These are phyloP conservation scores for Solanum hybrid DNA, from an alignment of 305 asterid species.

Conservation along the genomic window DNA sequence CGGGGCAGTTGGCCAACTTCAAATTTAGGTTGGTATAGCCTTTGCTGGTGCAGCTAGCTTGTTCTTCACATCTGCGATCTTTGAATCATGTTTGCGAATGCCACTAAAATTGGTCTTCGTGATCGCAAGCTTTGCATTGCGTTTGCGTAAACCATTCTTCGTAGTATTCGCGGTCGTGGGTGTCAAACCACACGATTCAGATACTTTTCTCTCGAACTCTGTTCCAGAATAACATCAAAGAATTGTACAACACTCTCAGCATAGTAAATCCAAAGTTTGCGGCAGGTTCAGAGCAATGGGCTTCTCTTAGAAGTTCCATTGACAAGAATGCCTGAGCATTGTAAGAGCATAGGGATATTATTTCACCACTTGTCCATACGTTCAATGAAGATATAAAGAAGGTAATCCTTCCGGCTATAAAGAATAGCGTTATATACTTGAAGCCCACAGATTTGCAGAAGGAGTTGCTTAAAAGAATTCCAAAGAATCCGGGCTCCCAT, in stretches of 20 bases:
- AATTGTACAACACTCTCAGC: not conserved
- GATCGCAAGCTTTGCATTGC: no score
- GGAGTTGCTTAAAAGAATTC: not conserved
- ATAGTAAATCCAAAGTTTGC: not conserved
- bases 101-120: no score
- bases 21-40: no score
- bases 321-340: not conserved
- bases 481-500: not conserved
- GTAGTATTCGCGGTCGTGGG: no score
- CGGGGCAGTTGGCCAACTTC: no score
- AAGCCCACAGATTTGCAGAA: not conserved
- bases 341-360: not conserved
- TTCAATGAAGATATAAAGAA: no score
- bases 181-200: no score
- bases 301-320: not conserved
- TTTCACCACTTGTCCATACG: not conserved
- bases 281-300: not conserved
- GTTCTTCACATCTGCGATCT: no score
- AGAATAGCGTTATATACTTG: no score
- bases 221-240: not conserved
- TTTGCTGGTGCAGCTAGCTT: no score
- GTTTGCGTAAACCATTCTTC: no score
- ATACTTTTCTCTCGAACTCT: not conserved
- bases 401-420: not conserved
- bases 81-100: no score